Evolutionary conservation across 2,329 filamentous ascomycete species (phyloP).

Genomic region (Apiospora rasikravindrae): DNA sequence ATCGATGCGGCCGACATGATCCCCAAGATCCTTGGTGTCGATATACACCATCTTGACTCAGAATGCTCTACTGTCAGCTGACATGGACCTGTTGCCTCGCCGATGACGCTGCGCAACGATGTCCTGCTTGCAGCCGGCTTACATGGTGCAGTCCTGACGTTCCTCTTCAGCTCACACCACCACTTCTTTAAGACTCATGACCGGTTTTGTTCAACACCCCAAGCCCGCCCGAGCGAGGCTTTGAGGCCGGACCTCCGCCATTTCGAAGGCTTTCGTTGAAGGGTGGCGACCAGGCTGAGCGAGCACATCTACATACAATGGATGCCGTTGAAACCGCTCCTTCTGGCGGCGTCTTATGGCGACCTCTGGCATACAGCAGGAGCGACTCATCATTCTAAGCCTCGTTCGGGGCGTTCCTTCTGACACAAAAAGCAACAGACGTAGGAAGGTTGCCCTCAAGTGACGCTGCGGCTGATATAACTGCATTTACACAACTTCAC

Average conservation of each 20-base stretch:
- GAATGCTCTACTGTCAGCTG: neutral
- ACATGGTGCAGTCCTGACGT: neutral
- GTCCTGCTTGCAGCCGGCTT: neutral
- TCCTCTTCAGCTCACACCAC: neutral
- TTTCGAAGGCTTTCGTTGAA: neutral
- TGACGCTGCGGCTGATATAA: neutral
- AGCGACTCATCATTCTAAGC: neutral
- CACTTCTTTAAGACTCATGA: neutral
- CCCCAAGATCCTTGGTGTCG: neutral
- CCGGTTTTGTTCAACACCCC: neutral
- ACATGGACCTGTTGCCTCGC: neutral
- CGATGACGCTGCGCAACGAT: neutral
- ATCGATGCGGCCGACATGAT: neutral
- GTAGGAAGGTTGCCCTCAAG: neutral
- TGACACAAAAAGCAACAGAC: neutral
- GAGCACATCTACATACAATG: neutral
- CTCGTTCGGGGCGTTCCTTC: neutral
- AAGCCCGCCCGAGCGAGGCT: neutral
- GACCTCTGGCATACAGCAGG: neutral
- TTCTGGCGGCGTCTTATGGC: neutral
- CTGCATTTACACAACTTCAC: neutral
- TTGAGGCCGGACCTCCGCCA: neutral
- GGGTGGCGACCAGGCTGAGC: neutral
- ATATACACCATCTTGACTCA: slow-evolving; percentile 11
- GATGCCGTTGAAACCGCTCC: neutral